These are phyloP conservation scores for Ustilago curta DNA, from an alignment of 1,284 basidiomycete species.

Conservation along the genomic window DNA sequence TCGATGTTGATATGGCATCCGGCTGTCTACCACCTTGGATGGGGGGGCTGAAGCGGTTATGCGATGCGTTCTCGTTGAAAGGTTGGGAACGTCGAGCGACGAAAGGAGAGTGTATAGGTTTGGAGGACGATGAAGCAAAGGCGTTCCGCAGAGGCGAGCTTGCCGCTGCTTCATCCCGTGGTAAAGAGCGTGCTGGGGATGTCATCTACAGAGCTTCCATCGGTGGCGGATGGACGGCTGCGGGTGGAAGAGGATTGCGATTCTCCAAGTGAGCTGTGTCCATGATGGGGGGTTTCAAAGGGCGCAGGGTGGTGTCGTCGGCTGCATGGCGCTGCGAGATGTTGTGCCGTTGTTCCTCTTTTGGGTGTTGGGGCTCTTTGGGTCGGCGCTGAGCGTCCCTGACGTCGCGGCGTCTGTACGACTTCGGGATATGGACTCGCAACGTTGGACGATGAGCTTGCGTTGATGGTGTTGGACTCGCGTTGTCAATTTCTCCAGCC, in stretches of 20 bases:
- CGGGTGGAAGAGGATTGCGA: not conserved
- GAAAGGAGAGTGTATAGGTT: constrained; percentile 36
- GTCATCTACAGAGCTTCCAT: constrained; percentile 20
- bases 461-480: constrained; percentile 33
- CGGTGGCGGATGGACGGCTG: not conserved
- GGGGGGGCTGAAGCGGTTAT: not conserved
- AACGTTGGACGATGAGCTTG: constrained; percentile 12
- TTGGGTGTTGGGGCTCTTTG: not conserved
- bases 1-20: constrained; percentile 50
- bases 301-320: not conserved
- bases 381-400: not conserved
- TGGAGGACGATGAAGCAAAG: constrained; percentile 36
- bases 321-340: not conserved
- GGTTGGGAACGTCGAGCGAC: constrained; percentile 8
- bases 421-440: not conserved
- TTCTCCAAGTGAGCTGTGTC: constrained; percentile 3
- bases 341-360: not conserved
- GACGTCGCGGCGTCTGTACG: constrained; percentile 1
- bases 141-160: constrained; percentile 28
- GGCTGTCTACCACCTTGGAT: constrained; percentile 5
- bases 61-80: not conserved
- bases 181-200: constrained; percentile 28
- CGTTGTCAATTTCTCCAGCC: constrained; percentile 9
- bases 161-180: constrained; percentile 31
- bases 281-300: constrained; percentile 16